phyloP scores from a whole-genome alignment of 768 basidiomycete species.

The Serendipita indica region DNA sequence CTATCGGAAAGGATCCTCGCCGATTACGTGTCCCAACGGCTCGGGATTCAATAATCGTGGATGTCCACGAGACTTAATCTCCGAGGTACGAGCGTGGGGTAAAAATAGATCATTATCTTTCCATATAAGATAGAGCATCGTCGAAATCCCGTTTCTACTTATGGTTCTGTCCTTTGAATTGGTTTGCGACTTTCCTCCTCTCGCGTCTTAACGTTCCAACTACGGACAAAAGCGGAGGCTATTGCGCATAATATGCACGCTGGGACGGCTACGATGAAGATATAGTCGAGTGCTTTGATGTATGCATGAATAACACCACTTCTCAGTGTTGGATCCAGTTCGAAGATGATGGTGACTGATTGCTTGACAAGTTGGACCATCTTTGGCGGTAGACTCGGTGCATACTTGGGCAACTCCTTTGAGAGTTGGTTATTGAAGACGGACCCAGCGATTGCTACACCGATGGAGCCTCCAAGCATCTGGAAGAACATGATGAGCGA shows the following conservation, averaged over 20 bases:
- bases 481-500: conserved; percentile 23
- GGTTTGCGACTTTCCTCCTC: not conserved
- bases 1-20: too few species aligned
- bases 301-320: conserved; percentile 11
- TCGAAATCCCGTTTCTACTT: too few species aligned
- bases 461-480: conserved; percentile 19
- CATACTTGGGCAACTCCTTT: conserved; percentile 19
- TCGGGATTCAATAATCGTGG: too few species aligned
- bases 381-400: conserved; percentile 13
- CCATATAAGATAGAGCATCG: too few species aligned
- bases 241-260: too few species aligned
- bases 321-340: conserved; percentile 16
- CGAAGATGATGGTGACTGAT: conserved; percentile 20
- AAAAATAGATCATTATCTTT: too few species aligned
- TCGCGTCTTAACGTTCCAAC: conserved; percentile 2
- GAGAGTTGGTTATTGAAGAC: conserved; percentile 21
- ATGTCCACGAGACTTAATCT: too few species aligned
- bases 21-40: too few species aligned
- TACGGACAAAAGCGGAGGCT: not conserved
- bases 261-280: not conserved
- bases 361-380: conserved; percentile 18
- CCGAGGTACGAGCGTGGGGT: too few species aligned
- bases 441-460: conserved; percentile 16
- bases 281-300: not conserved
- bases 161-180: too few species aligned